Conservation (phyloP, 176 grass and related monocot genomes). For the Triticum monococcum region DNA sequence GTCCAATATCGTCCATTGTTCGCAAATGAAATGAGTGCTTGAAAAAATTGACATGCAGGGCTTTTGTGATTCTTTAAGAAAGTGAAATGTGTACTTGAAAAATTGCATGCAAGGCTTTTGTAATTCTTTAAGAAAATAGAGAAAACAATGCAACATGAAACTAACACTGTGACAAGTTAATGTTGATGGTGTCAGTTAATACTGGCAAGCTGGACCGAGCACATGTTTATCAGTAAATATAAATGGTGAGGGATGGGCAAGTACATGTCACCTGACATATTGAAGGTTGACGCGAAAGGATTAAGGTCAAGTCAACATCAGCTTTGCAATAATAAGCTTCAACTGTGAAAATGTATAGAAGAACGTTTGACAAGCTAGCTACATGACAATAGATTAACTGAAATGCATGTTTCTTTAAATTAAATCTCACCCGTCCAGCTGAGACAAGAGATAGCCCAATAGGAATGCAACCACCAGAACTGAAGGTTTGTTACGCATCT, state of each 20-base stretch:
- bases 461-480: neutral
- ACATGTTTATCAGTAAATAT: slow-evolving; percentile 1
- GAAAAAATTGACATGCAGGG: neutral
- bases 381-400: neutral
- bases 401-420: neutral
- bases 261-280: neutral
- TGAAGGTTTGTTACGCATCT: neutral
- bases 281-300: neutral
- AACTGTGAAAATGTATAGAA: slow-evolving; percentile 10
- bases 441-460: neutral
- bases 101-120: neutral
- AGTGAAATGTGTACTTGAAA: neutral
- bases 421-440: neutral
- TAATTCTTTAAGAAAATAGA: neutral
- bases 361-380: neutral
- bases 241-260: neutral
- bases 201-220: neutral
- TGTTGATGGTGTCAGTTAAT: neutral
- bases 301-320: neutral
- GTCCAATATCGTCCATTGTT: neutral
- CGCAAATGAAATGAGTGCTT: neutral
- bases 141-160: slow-evolving; percentile 16
- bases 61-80: neutral
- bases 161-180: neutral
- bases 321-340: slow-evolving; percentile 4